A percentile compares a stretch with the other conserved stretches of the same genome.
These are phyloP conservation scores for Bacterosira constricta DNA, from an alignment of 108 stramenopile species.

Conservation along the genomic window DNA sequence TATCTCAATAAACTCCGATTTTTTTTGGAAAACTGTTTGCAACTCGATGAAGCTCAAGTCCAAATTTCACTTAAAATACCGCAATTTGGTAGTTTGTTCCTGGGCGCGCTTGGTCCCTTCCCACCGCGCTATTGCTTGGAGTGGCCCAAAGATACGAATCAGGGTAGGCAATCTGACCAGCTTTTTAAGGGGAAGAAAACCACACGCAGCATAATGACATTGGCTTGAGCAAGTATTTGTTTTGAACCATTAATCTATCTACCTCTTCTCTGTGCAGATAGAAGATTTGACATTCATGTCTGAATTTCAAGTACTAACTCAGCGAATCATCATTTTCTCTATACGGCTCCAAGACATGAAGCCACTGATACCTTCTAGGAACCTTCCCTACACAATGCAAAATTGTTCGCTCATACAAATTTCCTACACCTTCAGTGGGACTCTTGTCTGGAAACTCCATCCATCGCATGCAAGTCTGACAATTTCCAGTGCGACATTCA, in stretches of 20 bases:
- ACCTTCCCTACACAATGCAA: constrained; percentile 40
- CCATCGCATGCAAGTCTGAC: constrained; percentile 25
- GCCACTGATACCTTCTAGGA: constrained; percentile 36
- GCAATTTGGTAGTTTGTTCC: too few species aligned
- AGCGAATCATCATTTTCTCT: neutral
- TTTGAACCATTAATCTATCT: neutral
- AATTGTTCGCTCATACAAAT: constrained; percentile 19
- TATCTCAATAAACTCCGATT: too few species aligned
- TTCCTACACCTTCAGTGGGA: neutral
- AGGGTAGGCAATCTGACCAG: too few species aligned
- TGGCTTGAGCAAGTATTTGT: neutral
- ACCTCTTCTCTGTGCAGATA: neutral
- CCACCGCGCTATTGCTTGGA: too few species aligned
- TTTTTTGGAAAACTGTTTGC: too few species aligned
- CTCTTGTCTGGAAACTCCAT: constrained; percentile 37
- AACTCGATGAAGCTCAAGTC: too few species aligned
- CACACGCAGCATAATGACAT: too few species aligned
- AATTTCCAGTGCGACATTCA: constrained; percentile 35
- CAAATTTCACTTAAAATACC: too few species aligned
- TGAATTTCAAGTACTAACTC: neutral
- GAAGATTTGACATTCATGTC: too few species aligned
- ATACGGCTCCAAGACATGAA: constrained; percentile 12
- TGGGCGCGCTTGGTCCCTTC: too few species aligned
- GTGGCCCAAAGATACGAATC: too few species aligned
- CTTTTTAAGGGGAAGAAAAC: too few species aligned